Percentiles rank a stretch among this genome's conserved stretches.
Conservation (phyloP, 2,329 filamentous ascomycete species). For the Paraphoma sp. region DNA sequence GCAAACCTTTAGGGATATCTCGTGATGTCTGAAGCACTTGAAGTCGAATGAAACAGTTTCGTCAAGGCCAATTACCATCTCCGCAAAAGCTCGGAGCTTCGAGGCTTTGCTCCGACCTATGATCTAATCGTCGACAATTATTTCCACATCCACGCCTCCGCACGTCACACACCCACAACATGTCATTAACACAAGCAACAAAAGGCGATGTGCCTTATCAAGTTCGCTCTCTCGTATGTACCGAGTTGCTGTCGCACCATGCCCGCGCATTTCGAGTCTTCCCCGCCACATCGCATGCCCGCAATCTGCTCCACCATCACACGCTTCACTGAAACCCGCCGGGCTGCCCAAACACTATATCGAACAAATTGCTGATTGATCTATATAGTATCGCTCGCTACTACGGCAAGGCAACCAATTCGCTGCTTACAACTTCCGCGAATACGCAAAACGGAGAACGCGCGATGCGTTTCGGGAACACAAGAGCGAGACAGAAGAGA, state of each 20-base stretch:
- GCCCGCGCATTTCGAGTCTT: neutral
- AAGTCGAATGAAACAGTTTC: too few relatives aligned
- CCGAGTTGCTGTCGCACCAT: neutral
- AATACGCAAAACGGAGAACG: constrained; percentile 92
- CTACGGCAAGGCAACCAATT: constrained; percentile 87
- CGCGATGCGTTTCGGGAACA: constrained; percentile 89
- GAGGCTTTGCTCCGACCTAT: constrained; percentile 40
- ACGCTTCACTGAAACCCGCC: neutral
- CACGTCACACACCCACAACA: constrained; percentile 21
- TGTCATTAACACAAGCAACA: constrained; percentile 44
- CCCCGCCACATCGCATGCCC: neutral
- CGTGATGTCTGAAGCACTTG: too few relatives aligned
- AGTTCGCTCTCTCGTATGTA: constrained; percentile 49
- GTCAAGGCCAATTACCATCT: constrained; percentile 5
- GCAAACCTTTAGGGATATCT: too few relatives aligned
- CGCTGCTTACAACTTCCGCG: constrained; percentile 94
- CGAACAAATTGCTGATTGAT: constrained; percentile 5
- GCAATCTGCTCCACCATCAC: neutral
- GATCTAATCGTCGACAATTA: constrained; percentile 41
- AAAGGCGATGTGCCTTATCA: constrained; percentile 48
- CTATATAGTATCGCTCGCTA: constrained; percentile 82
- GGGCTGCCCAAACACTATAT: neutral
- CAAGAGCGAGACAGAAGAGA: constrained; percentile 72
- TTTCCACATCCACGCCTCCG: constrained; percentile 33
- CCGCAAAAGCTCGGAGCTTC: constrained; percentile 35